Conservation (phyloP, 345 rosid genomes). For the Conringia planisiliqua region DNA sequence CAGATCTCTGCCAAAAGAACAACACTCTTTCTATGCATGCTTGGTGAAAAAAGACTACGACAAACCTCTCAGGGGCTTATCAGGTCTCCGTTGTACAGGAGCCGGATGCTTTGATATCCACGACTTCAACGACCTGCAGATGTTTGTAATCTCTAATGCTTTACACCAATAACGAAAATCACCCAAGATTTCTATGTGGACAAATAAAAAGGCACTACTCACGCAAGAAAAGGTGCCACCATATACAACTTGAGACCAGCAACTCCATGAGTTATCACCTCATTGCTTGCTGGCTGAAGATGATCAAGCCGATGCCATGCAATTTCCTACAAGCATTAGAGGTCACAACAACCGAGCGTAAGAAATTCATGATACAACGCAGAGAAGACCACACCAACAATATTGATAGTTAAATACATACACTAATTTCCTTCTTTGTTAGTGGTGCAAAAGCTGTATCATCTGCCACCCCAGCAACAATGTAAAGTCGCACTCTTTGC, state of each 20-base stretch:
- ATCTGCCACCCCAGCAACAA: conserved; percentile 84
- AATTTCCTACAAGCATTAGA: conserved; percentile 65
- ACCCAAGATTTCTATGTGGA: neutral
- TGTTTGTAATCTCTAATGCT: conserved; percentile 1
- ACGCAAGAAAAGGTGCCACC: conserved; percentile 94
- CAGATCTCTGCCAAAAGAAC: conserved; percentile 17
- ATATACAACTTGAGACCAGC: conserved; percentile 92
- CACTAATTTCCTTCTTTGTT: conserved; percentile 98
- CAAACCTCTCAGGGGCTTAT: conserved; percentile 63
- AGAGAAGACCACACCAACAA: conserved; percentile 10
- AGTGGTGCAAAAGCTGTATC: conserved; percentile 93
- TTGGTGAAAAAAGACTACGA: conserved; percentile 11
- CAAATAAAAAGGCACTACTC: conserved; percentile 32
- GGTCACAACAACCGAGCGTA: neutral
- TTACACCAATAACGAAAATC: neutral
- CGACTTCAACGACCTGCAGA: conserved; percentile 61
- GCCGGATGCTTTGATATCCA: conserved; percentile 74
- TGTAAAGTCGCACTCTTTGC: conserved; percentile 95
- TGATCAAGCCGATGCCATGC: conserved; percentile 93
- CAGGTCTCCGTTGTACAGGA: conserved; percentile 52
- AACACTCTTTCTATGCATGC: neutral
- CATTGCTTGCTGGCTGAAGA: conserved; percentile 67
- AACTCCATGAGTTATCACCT: conserved; percentile 81
- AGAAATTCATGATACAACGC: conserved; percentile 9
- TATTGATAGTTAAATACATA: conserved; percentile 36